Conservation (phyloP, 306 rosid genomes). For the Begonia loranthoides region DNA sequence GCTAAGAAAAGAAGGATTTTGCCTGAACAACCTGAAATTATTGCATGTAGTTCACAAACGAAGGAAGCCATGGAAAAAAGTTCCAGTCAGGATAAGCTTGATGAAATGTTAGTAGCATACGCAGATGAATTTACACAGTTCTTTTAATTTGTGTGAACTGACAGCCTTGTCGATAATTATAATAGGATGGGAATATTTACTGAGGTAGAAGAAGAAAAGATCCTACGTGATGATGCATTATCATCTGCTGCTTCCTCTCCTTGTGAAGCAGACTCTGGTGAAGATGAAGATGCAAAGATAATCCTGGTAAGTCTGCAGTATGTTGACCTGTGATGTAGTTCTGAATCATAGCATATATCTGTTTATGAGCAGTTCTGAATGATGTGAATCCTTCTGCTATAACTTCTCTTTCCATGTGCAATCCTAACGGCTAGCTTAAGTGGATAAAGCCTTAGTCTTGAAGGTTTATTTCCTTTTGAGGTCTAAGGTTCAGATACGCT, state of each 20-base stretch:
- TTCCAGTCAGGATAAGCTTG: slow-evolving; percentile 44
- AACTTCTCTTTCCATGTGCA: no score
- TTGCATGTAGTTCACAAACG: slow-evolving; percentile 11
- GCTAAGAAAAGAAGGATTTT: slow-evolving; percentile 17
- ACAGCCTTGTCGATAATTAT: neutral
- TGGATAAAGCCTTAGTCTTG: no score
- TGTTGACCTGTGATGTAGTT: neutral
- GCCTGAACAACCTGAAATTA: slow-evolving; percentile 4
- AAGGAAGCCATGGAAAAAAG: slow-evolving; percentile 11
- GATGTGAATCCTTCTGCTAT: neutral
- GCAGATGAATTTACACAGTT: no score
- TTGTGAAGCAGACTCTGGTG: neutral
- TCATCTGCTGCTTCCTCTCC: slow-evolving; percentile 1
- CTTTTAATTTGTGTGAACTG: no score
- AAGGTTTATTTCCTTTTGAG: no score
- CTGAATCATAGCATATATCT: neutral
- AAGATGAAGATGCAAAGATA: slow-evolving; percentile 2
- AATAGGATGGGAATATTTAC: slow-evolving; percentile 10
- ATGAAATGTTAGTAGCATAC: slow-evolving; percentile 50
- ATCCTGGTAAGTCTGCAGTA: slow-evolving; percentile 3
- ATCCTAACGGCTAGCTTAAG: no score
- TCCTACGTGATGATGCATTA: neutral
- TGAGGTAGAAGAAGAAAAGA: neutral
- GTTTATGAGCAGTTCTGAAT: neutral
- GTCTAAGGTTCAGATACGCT: no score